Base-by-base conservation (phyloP, 495 filamentous ascomycete species). In the Neurospora sp. region DNA sequence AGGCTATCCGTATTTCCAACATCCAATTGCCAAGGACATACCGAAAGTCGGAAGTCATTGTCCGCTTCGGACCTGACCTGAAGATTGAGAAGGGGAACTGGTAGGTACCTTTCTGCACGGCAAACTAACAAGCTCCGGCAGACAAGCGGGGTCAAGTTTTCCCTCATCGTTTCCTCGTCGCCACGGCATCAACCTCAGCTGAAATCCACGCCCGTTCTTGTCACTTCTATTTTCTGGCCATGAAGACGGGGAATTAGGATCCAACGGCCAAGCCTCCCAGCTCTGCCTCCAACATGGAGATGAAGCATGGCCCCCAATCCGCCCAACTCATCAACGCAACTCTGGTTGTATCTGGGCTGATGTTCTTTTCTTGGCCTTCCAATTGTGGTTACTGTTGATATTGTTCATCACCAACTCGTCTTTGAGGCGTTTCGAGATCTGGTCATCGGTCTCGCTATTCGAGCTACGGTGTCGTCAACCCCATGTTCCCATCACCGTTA, bases 301-400 rank as follows among this genome's bases (percentile, higher is more conserved):
- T 75, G 59, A 74, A 74, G 40, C 46, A 73, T n/a, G 41, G 73
- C 75, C 73, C 75, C 73, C 75, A 76, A 70, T 73, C 71, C 59
- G 74, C 74, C 74, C 71, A 59, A 73, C 69, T 35, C 27, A 35
- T 66, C 53, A 18, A 61, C 53, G 31, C 3, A 61, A 27, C 2
- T 31, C 22, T 66, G 53, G 53, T 35, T 35, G 53, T 1, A 61
- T 3, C 53, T 66, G 27, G 42, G 70, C 48, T 37, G 70, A 31
- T 35, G 3, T 61, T 59, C 38, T 61, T 59, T 35, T 71, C 41
- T 37, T 61, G 16, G 0, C 38, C 48, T 20, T 37, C 48, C 41
- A 20, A 3, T 11, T 37, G 39, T 44, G 37, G 40, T 70, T 44
- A 18, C n/a, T 18, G 20, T 31, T 31, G 38, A 53, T 42, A 42